Percentiles rank a stretch among this genome's conserved stretches.
Conservation (phyloP, 257 asterid species). For the Solanum peruvianum region DNA sequence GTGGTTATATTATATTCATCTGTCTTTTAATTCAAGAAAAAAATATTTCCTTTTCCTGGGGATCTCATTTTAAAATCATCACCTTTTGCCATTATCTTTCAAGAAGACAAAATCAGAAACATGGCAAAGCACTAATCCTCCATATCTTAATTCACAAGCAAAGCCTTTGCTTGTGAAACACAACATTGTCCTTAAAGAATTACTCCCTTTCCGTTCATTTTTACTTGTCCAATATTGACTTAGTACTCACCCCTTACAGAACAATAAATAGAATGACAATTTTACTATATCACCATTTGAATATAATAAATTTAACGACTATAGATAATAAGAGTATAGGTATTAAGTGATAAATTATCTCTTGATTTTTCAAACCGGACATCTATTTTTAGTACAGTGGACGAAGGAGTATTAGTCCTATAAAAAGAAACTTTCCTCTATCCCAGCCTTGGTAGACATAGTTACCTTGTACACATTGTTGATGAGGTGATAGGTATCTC, state of each 20-base stretch:
- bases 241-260: background rate
- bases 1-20: background rate
- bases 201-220: background rate
- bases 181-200: background rate
- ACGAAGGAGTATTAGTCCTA: background rate
- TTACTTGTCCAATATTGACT: background rate
- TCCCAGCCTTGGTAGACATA: too few relatives aligned
- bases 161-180: conserved; percentile 3
- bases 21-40: conserved; percentile 8
- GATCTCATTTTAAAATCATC: background rate
- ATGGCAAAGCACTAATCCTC: conserved; percentile 5
- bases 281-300: background rate
- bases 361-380: background rate
- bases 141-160: conserved; percentile 34
- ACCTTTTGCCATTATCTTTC: background rate
- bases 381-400: background rate
- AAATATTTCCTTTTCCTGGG: background rate
- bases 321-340: background rate
- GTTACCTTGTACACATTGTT: background rate
- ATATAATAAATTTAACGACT: background rate
- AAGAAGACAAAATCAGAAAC: conserved; percentile 1
- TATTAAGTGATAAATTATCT: too few relatives aligned
- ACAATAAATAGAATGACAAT: background rate
- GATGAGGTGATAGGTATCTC: background rate
- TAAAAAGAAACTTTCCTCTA: background rate